These are phyloP conservation scores for Coemansia sp. DNA, from an alignment of 192 early-diverging fungal genomes.

Conservation along the genomic window DNA sequence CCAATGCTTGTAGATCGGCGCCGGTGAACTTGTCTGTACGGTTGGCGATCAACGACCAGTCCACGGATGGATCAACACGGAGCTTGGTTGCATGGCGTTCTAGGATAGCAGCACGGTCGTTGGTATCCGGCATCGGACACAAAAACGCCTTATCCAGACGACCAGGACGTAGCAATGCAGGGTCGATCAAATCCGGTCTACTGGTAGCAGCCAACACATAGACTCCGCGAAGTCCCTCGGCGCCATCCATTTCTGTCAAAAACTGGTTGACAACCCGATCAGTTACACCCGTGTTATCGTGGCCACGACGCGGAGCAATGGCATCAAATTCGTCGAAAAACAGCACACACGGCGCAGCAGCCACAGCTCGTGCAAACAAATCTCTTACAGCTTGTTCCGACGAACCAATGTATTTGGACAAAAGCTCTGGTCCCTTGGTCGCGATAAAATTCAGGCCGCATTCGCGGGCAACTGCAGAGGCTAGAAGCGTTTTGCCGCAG, in stretches of 20 bases:
- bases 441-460: conserved; percentile 97
- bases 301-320: conserved; percentile 95
- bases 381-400: conserved; percentile 94
- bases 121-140: conserved; percentile 76
- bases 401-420: conserved; percentile 99
- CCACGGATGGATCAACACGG: conserved; percentile 60
- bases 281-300: conserved; percentile 97
- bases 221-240: conserved; percentile 92
- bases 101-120: conserved; percentile 85
- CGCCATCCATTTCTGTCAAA: conserved; percentile 98
- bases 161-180: conserved; percentile 78
- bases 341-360: conserved; percentile 90
- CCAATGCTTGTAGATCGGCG: conserved; percentile 91
- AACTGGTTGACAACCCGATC: conserved; percentile 99
- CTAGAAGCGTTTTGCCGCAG: conserved; percentile 97
- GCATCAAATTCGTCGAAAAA: conserved; percentile 99
- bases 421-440: conserved; percentile 95
- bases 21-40: conserved; percentile 80
- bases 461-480: conserved; percentile 93
- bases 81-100: conserved; percentile 72
- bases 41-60: conserved; percentile 65
- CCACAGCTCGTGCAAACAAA: conserved; percentile 90
- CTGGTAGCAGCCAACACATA: conserved; percentile 94
- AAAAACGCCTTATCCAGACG: conserved; percentile 82
- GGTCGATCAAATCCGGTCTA: conserved; percentile 84